phyloP scores from a whole-genome alignment of 345 rosid species.

The Sonneratia alba region DNA sequence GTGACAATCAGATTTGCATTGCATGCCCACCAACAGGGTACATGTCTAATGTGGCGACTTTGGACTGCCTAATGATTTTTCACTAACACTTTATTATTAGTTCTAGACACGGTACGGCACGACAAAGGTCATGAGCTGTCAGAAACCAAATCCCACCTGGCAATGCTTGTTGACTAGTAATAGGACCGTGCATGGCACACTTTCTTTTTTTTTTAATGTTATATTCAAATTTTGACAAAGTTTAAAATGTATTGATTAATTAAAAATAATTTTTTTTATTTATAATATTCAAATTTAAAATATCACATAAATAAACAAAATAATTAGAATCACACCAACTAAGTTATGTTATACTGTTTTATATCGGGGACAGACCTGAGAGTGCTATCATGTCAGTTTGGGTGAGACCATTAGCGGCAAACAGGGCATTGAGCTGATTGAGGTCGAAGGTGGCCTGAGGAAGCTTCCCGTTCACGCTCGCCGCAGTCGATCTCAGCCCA shows the following conservation, averaged over 20 bases:
- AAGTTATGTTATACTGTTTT: not conserved
- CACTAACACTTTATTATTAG: no score
- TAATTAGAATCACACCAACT: no score
- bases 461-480: constrained; percentile 50
- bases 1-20: no score
- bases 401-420: constrained; percentile 41
- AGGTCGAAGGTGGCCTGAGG: constrained; percentile 53
- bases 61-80: no score
- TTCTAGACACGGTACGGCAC: not conserved
- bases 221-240: no score
- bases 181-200: not conserved
- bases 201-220: no score
- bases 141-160: not conserved
- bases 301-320: no score
- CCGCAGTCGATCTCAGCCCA: constrained; percentile 51
- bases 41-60: no score
- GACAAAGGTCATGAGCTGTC: not conserved
- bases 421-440: constrained; percentile 44
- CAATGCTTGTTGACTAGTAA: not conserved
- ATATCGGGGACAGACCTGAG: constrained; percentile 32
- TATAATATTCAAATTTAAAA: no score
- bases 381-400: constrained; percentile 84
- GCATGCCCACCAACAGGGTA: no score
- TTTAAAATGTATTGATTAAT: no score
- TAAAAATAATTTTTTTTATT: no score